A percentile compares a stretch with the other conserved stretches of the same genome.
phyloP scores from a whole-genome alignment of 2,329 filamentous ascomycete genomes.

The Trichoderma sp. region DNA sequence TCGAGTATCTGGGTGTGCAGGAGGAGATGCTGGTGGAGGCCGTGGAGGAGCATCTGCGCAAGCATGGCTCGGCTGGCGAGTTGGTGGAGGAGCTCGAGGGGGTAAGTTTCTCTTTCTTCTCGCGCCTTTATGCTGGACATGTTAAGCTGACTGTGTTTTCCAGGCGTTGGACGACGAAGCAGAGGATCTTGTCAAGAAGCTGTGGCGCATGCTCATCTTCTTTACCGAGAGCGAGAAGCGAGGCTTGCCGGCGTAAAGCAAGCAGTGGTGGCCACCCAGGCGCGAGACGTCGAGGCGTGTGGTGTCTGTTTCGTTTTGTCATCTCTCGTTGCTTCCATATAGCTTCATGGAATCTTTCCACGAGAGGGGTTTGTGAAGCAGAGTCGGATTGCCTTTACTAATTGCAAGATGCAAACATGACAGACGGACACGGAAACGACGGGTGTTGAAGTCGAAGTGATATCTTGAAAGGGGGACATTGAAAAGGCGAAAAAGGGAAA shows the following conservation, averaged over 20 bases:
- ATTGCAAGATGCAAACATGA: background rate
- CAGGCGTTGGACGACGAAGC: constrained; percentile 92
- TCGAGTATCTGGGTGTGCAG: constrained; percentile 94
- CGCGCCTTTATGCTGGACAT: background rate
- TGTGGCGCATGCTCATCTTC: constrained; percentile 99
- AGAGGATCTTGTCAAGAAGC: constrained; percentile 89
- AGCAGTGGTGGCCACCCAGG: background rate
- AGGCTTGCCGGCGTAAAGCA: constrained; percentile 67
- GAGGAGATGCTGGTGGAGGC: constrained; percentile 94
- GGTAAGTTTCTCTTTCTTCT: constrained; percentile 54
- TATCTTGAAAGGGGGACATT: too few species aligned
- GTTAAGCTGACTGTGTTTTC: background rate
- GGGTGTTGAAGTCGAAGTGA: background rate
- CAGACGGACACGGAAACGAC: background rate
- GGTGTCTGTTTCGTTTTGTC: background rate
- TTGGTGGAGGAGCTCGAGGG: constrained; percentile 83
- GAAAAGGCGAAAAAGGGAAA: background rate
- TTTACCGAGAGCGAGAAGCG: constrained; percentile 93
- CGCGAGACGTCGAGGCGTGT: background rate
- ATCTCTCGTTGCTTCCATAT: background rate
- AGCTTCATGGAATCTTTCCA: too few species aligned
- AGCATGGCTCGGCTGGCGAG: constrained; percentile 72
- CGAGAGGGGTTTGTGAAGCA: background rate
- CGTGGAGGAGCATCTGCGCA: constrained; percentile 82
- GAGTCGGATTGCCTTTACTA: background rate